Evolutionary conservation across 345 rosid genomes (phyloP).

Genomic region (Geranium brycei): DNA sequence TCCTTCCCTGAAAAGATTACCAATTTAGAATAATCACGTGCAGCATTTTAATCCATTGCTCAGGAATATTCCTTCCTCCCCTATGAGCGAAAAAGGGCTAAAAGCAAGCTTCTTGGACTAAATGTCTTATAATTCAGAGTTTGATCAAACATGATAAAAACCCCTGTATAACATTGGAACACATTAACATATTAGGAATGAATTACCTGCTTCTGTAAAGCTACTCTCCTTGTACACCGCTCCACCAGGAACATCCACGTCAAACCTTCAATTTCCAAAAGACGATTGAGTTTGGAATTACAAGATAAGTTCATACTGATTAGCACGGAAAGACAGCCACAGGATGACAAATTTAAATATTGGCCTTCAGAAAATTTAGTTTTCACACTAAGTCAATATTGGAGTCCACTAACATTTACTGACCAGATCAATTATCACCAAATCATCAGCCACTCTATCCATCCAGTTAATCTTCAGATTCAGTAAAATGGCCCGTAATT

Average conservation of each 20-base stretch:
- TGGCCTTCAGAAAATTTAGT: too few species aligned
- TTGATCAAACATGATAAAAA: too few species aligned
- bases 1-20: slow-evolving; percentile 40
- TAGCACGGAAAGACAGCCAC: not conserved
- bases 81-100: not conserved
- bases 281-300: not conserved
- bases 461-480: too few species aligned
- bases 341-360: not conserved
- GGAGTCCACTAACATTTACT: not conserved
- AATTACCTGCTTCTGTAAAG: slow-evolving; percentile 82
- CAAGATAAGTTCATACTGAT: not conserved
- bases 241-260: slow-evolving; percentile 90
- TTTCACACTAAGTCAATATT: too few species aligned
- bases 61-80: not conserved
- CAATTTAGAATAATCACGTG: slow-evolving; percentile 4
- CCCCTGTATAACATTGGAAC: not conserved
- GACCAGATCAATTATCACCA: not conserved
- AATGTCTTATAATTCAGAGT: not conserved
- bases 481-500: not conserved
- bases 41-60: not conserved
- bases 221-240: slow-evolving; percentile 68
- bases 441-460: not conserved
- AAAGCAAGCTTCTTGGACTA: not conserved
- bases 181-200: not conserved
- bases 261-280: slow-evolving; percentile 42